Base-by-base conservation (phyloP, 208 protist species). In the Wallacemonas sp. region DNA sequence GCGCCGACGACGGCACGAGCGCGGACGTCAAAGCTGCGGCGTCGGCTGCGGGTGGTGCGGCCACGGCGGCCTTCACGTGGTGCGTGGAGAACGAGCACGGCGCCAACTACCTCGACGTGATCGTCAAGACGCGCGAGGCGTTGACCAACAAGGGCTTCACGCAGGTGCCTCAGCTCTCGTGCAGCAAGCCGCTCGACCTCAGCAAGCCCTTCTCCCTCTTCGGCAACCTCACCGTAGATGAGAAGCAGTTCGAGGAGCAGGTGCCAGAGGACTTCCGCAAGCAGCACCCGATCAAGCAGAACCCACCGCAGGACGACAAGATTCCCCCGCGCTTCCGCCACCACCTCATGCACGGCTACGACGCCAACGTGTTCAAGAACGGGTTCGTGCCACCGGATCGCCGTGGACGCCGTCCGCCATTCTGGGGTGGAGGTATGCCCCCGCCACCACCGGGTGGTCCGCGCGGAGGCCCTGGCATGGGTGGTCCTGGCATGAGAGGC, bases 171-270 rank as follows among this genome's bases (percentile, higher is more conserved):
- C 92, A 97, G 76, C 74, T 96, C 19, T 90, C 88, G 11, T 90
- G 87, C 75, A 91, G 84, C 21, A 97, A 95, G 68, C 92, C 92
- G n/a, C 68, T 95, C 34, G 92, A 97, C 68, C 75, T 97, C 38
- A 84, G 85, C 74, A 92, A 91, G 65, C 74, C 87, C 41, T 97
- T 97, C 72, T 92, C 83, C 16, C 77, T 97, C 44, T 97, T 95
- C 65, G 92, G 92, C 12, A 36, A 75, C 48, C 65, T 97, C 41
- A 88, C 78, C 21, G 69, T 88, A 24, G 82, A 93, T 39, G 36
- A 82, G 67, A 29, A 68, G 43, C 69, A 80, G 76, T 78, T 90
- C 74, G 36, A 73, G 48, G 71, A 88, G 19, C 72, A 88, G 2
- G 84, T 83, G 30, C 78, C 78, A 48, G 79, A 89, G 60, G 88